Evolutionary conservation across 257 asterid genomes (phyloP).

Genomic region (Marsdenia floribunda): DNA sequence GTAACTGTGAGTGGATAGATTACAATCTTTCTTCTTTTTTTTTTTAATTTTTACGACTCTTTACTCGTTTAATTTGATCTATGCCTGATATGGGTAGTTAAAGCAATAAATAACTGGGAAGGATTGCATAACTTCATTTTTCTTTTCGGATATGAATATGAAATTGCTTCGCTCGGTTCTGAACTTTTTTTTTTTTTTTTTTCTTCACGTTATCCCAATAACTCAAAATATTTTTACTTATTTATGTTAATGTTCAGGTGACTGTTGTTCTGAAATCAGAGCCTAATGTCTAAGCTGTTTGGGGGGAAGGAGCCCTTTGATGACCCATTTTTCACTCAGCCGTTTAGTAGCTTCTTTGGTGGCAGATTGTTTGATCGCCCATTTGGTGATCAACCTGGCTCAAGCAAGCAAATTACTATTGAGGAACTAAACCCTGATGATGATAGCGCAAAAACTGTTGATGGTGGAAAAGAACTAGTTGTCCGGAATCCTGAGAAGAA

Average conservation of each 20-base stretch:
- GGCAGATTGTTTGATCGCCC: slow-evolving; percentile 41
- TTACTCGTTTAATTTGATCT: too few species aligned
- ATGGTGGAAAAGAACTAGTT: slow-evolving; percentile 40
- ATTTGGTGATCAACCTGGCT: slow-evolving; percentile 33
- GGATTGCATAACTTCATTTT: not conserved
- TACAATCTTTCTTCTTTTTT: too few species aligned
- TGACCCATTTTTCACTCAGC: slow-evolving; percentile 63
- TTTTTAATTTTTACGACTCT: not conserved
- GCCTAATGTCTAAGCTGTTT: slow-evolving; percentile 52
- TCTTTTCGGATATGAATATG: not conserved
- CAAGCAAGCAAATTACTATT: slow-evolving; percentile 44
- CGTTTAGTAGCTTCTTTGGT: slow-evolving; percentile 47
- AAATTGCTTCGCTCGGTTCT: not conserved
- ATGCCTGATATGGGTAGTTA: too few species aligned
- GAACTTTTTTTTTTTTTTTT: not conserved
- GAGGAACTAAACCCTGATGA: slow-evolving; percentile 60
- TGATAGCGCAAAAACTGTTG: slow-evolving; percentile 32
- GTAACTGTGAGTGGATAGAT: not conserved
- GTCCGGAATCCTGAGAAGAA: slow-evolving; percentile 24
- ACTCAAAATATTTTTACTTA: not conserved
- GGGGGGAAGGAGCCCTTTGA: slow-evolving; percentile 79
- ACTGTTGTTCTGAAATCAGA: not conserved
- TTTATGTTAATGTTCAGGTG: not conserved
- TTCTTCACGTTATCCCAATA: not conserved
- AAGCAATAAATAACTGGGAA: too few species aligned